These are phyloP conservation scores for Pueraria montana DNA, from an alignment of 306 rosid species.

Conservation along the genomic window DNA sequence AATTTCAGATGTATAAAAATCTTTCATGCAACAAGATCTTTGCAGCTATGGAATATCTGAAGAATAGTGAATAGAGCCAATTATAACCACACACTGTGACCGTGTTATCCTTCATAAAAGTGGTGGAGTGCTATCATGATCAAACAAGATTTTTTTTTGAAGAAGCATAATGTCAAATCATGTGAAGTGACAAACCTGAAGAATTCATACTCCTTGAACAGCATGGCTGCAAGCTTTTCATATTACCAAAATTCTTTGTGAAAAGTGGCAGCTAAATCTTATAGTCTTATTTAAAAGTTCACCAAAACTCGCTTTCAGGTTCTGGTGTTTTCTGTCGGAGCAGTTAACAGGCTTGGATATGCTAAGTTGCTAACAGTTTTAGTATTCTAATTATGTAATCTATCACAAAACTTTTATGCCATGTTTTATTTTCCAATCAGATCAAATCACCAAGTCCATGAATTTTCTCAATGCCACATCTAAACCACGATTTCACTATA, in stretches of 20 bases:
- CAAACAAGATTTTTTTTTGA: background rate
- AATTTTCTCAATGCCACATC: background rate
- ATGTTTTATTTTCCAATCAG: background rate
- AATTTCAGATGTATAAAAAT: constrained; percentile 4
- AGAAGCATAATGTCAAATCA: constrained; percentile 6
- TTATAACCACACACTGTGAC: constrained; percentile 23
- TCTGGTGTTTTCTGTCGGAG: background rate
- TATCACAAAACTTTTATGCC: background rate
- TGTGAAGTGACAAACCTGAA: background rate
- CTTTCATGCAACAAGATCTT: constrained; percentile 11
- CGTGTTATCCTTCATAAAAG: background rate
- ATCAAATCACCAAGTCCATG: background rate
- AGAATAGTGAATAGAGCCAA: background rate
- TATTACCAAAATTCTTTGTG: constrained; percentile 2
- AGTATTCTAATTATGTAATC: background rate
- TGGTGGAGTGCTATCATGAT: constrained; percentile 3
- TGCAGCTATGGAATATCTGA: constrained; percentile 1
- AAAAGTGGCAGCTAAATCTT: constrained; percentile 3
- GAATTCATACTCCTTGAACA: constrained; percentile 10
- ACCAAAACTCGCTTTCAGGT: constrained; percentile 1
- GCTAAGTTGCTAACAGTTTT: background rate
- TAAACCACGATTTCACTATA: background rate
- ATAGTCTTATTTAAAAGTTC: background rate
- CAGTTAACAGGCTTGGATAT: background rate
- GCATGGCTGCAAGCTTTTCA: background rate